Base-by-base conservation (phyloP, 2,329 filamentous ascomycete genomes). In the Fusarium mundagurra region DNA sequence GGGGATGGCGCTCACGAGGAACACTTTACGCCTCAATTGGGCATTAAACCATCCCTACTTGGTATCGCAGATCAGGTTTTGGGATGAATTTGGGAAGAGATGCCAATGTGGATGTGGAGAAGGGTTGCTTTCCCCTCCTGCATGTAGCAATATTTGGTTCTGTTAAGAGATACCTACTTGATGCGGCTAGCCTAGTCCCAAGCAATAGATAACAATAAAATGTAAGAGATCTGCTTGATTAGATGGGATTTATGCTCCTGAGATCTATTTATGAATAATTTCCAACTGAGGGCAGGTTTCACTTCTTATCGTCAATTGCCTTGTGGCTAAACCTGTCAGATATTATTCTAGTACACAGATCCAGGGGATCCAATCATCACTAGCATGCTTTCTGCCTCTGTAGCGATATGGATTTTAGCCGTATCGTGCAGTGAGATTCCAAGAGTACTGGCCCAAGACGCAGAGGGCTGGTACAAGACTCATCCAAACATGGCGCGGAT, bases 181-280 rank as follows among this genome's bases (percentile, higher is more conserved):
- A 61, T 55, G 4, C 4, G 59, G 59, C 59, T 55, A 61, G 59
- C 6, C 11, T 12, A 7, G 17, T 8, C 4, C 4, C 14, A 9
- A 14, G 14, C 14, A 20, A 18, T 14, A 29, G 7, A 22, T 2
- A 22, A 13, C 11, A 14, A 13, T 6, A 5, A 20, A 48, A 29
- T 5, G 8, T 0, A 50, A 6, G 10, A 5, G 2, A 39, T 9
- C 8, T n/a, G 0, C 3, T n/a, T 10, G 1, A 29, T 13, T 4
- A 39, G 9, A 17, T 5, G 7, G 0, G 5, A 27, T 2, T n/a
- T 4, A 8, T 11, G 6, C 12, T 20, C 12, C 17, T 5, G 8
- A 16, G 10, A 4, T 11, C 3, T 3, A 5, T 7, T 18, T 36
- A 9, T 36, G 34, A 17, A 36, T 36, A 14, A 3, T 36, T 36